Conservation (phyloP, 768 basidiomycete species). For the Strobilomyces confusus region DNA sequence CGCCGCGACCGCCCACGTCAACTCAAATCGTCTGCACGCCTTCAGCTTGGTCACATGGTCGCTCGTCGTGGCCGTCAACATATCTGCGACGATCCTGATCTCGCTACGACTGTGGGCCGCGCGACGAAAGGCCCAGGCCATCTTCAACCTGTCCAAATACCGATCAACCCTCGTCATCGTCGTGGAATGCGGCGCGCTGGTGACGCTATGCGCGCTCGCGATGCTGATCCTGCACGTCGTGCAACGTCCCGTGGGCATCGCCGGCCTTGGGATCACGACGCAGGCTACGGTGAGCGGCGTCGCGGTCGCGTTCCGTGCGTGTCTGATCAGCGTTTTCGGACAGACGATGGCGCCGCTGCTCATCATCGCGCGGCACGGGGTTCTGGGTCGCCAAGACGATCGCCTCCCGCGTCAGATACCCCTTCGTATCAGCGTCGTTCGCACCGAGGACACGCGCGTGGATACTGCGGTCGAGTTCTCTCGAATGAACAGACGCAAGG, state of each 20-base stretch:
- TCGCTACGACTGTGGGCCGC: slow-evolving; percentile 16
- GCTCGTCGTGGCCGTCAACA: slow-evolving; percentile 16
- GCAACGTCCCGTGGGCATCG: slow-evolving; percentile 2
- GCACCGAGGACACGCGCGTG: slow-evolving; percentile 6
- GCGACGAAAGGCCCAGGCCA: not conserved
- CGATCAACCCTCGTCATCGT: slow-evolving; percentile 15
- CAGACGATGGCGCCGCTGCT: slow-evolving; percentile 15
- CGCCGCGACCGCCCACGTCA: not conserved
- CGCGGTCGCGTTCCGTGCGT: not conserved
- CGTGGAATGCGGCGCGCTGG: slow-evolving; percentile 21
- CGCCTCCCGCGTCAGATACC: slow-evolving; percentile 7
- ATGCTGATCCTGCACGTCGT: slow-evolving; percentile 15
- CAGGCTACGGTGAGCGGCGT: slow-evolving; percentile 17
- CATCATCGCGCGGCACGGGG: slow-evolving; percentile 17
- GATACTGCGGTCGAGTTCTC: not conserved
- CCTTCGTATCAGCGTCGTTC: slow-evolving; percentile 11
- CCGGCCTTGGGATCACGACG: slow-evolving; percentile 19
- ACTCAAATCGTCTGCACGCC: not conserved
- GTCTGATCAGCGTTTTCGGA: not conserved
- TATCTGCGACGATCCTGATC: slow-evolving; percentile 16
- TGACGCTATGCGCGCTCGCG: slow-evolving; percentile 11
- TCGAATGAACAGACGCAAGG: not conserved
- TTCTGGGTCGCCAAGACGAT: slow-evolving; percentile 1
- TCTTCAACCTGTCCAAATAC: slow-evolving; percentile 9
- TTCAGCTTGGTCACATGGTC: slow-evolving; percentile 15